These are phyloP conservation scores for Sarcodon aspratus DNA, from an alignment of 768 basidiomycete genomes.

Conservation along the genomic window DNA sequence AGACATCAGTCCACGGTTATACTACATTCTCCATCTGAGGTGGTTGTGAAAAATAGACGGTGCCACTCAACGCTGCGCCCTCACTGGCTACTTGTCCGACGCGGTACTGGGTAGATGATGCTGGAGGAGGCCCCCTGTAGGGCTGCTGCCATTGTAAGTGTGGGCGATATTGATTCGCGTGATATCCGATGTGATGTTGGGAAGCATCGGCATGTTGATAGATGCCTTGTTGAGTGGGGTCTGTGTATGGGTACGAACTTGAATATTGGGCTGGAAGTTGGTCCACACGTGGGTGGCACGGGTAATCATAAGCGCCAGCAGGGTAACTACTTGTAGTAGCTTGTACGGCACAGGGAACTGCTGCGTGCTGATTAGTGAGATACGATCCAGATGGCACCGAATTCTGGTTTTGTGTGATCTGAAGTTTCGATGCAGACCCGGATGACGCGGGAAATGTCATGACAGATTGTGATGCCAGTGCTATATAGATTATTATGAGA, in stretches of 20 bases:
- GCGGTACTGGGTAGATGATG: neutral
- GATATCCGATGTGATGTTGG: conserved; percentile 3
- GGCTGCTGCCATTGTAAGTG: conserved; percentile 24
- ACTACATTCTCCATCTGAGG: too few relatives aligned
- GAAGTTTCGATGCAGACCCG: too few relatives aligned
- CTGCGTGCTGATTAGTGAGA: neutral
- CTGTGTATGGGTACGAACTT: neutral
- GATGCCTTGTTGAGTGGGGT: neutral
- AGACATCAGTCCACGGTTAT: too few relatives aligned
- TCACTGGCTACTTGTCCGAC: too few relatives aligned
- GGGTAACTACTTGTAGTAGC: neutral
- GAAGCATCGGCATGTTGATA: neutral
- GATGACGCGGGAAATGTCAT: neutral
- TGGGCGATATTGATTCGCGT: conserved; percentile 15
- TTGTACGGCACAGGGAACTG: neutral
- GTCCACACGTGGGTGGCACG: neutral
- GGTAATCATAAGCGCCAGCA: neutral
- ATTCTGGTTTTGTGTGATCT: neutral
- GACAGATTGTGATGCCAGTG: neutral
- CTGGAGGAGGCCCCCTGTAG: conserved; percentile 16
- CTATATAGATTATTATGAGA: neutral
- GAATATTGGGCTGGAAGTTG: too few relatives aligned
- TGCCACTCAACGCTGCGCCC: too few relatives aligned
- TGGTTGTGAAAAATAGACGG: too few relatives aligned
- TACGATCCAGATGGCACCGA: neutral